A percentile compares a stretch with the other conserved stretches of the same genome.
Evolutionary conservation across 257 asterid genomes (phyloP).

Genomic region (Verbena officinalis): DNA sequence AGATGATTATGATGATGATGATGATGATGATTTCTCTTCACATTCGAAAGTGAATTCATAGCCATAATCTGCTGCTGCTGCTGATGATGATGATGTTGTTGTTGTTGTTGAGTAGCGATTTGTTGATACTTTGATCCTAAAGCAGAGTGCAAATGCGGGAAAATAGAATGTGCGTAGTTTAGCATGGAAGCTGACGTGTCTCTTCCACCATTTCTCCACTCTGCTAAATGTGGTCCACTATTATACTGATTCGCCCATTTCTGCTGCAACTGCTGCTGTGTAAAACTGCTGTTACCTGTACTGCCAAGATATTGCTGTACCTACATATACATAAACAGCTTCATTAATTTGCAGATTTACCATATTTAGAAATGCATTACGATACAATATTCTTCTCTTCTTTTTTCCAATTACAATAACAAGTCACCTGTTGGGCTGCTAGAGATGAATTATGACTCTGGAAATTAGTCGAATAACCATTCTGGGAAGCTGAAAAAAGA

Average conservation of each 20-base stretch:
- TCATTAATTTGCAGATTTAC: neutral
- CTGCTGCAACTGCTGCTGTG: conserved; percentile 36
- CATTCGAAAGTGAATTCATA: conserved; percentile 29
- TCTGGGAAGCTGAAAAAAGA: conserved; percentile 46
- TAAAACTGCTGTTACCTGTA: conserved; percentile 36
- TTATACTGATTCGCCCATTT: conserved; percentile 43
- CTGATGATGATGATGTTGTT: conserved; percentile 51
- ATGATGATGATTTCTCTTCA: conserved; percentile 32
- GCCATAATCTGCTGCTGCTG: conserved; percentile 54
- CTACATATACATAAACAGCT: conserved; percentile 42
- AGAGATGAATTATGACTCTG: conserved; percentile 42
- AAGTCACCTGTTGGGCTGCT: conserved; percentile 58
- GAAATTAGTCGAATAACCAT: conserved; percentile 48
- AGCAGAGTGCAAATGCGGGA: conserved; percentile 50
- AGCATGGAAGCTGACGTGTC: conserved; percentile 36
- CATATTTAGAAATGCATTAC: neutral
- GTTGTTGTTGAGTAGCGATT: conserved; percentile 43
- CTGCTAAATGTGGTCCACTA: conserved; percentile 35
- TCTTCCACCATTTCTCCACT: conserved; percentile 42
- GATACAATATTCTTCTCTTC: neutral
- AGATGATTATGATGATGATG: conserved; percentile 41
- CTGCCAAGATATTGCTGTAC: conserved; percentile 47
- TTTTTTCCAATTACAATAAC: too few relatives aligned
- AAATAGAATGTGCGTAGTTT: conserved; percentile 48
- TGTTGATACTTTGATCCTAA: conserved; percentile 45